Evolutionary conservation across 306 rosid genomes (phyloP).

Genomic region (Rosa rugosa): DNA sequence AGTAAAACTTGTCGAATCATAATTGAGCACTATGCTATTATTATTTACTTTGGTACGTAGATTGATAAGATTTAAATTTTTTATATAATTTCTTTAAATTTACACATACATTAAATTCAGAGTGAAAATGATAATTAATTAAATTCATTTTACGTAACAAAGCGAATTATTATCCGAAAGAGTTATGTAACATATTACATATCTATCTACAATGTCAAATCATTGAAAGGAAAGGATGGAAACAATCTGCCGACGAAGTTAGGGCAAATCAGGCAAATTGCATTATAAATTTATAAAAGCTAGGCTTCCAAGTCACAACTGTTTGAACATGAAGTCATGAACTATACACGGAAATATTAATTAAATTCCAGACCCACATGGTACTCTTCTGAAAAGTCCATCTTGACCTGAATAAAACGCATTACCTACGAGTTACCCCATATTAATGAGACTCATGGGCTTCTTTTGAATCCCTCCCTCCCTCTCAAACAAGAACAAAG

Average conservation of each 20-base stretch:
- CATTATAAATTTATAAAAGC: neutral
- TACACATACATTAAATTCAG: no score
- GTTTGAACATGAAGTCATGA: conserved; percentile 10
- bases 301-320: neutral
- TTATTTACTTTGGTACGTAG: no score
- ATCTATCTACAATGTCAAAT: neutral
- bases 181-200: neutral
- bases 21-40: no score
- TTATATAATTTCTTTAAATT: no score
- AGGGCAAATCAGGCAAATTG: neutral
- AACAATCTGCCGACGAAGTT: neutral
- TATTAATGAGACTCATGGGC: conserved; percentile 71
- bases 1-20: no score
- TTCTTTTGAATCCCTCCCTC: conserved; percentile 48
- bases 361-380: conserved; percentile 23
- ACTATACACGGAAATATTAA: conserved; percentile 33
- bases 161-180: neutral
- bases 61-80: no score
- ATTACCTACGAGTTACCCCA: neutral
- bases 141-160: no score
- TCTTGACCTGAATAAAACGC: conserved; percentile 18
- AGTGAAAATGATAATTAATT: no score
- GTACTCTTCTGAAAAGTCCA: conserved; percentile 24
- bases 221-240: neutral
- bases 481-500: neutral